These are phyloP conservation scores for Camelina neglecta DNA, from an alignment of 345 rosid genomes.

Conservation along the genomic window DNA sequence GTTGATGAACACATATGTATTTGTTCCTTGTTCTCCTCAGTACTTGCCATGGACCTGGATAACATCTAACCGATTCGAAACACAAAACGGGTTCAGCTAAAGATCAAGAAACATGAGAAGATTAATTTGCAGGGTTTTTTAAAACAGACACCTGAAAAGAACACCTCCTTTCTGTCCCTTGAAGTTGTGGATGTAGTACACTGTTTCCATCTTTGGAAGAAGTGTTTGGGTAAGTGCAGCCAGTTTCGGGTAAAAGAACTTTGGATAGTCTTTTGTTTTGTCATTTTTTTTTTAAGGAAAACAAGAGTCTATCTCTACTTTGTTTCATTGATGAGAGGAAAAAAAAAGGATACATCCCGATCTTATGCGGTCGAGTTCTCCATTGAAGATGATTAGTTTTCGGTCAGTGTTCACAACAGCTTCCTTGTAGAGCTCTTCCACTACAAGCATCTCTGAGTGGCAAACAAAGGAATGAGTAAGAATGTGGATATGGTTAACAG, in stretches of 20 bases:
- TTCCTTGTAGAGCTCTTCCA: constrained; percentile 94
- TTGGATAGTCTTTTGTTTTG: constrained; percentile 70
- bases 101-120: constrained; percentile 11
- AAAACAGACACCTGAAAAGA: constrained; percentile 72
- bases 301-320: constrained; percentile 14
- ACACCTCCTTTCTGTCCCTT: constrained; percentile 84
- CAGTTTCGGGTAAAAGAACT: constrained; percentile 94
- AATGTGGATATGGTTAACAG: constrained; percentile 10
- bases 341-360: constrained; percentile 91
- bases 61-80: constrained; percentile 55
- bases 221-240: constrained; percentile 75
- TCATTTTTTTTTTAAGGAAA: constrained; percentile 48
- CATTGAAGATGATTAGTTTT: constrained; percentile 81
- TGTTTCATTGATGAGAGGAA: constrained; percentile 1
- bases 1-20: constrained; percentile 67
- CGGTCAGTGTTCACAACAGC: constrained; percentile 66
- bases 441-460: constrained; percentile 89
- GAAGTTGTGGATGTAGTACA: constrained; percentile 92
- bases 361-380: constrained; percentile 93
- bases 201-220: constrained; percentile 84
- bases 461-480: constrained; percentile 24
- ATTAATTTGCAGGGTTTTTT: background rate
- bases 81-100: background rate
- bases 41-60: constrained; percentile 95
- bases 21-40: constrained; percentile 56